phyloP scores from a whole-genome alignment of 2,329 filamentous ascomycete genomes.

The Pseudocercospora eumusae region DNA sequence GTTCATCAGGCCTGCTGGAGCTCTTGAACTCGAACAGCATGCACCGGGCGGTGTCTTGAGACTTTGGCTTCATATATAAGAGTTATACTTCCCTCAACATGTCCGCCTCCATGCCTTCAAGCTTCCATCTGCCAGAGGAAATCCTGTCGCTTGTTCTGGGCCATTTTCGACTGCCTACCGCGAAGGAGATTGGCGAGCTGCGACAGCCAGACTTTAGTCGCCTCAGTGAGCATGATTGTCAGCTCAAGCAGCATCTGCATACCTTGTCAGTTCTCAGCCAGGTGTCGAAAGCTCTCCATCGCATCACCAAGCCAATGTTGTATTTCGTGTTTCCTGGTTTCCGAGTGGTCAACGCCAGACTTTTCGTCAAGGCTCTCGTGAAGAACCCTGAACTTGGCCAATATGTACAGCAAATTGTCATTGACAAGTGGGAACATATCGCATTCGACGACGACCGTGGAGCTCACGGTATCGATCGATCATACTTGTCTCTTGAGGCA shows the following conservation, averaged over 20 bases:
- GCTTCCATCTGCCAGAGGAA: conserved; percentile 21
- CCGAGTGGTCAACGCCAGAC: conserved; percentile 15
- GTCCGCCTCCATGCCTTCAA: neutral
- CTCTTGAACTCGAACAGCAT: conserved; percentile 1
- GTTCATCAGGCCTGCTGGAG: neutral
- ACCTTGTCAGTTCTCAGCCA: conserved; percentile 15
- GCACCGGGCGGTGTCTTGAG: conserved; percentile 10
- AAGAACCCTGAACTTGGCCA: conserved; percentile 6
- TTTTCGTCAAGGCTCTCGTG: conserved; percentile 14
- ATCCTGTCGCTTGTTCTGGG: conserved; percentile 13
- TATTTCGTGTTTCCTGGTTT: conserved; percentile 17
- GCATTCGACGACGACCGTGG: neutral
- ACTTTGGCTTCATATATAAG: conserved; percentile 5
- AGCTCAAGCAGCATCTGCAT: conserved; percentile 15
- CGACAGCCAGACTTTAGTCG: conserved; percentile 13
- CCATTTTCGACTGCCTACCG: conserved; percentile 12
- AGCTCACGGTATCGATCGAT: conserved; percentile 12
- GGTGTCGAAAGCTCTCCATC: conserved; percentile 15
- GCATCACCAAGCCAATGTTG: conserved; percentile 17
- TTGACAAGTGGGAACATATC: conserved; percentile 21
- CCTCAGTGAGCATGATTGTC: conserved; percentile 13
- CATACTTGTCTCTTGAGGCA: conserved; percentile 13
- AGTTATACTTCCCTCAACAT: conserved; percentile 2
- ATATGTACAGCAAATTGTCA: conserved; percentile 12
- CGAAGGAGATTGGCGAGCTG: conserved; percentile 12